A percentile compares a stretch with the other conserved stretches of the same genome.
Evolutionary conservation across 495 filamentous ascomycete species (phyloP).

Genomic region (Parathielavia hyrcaniae): DNA sequence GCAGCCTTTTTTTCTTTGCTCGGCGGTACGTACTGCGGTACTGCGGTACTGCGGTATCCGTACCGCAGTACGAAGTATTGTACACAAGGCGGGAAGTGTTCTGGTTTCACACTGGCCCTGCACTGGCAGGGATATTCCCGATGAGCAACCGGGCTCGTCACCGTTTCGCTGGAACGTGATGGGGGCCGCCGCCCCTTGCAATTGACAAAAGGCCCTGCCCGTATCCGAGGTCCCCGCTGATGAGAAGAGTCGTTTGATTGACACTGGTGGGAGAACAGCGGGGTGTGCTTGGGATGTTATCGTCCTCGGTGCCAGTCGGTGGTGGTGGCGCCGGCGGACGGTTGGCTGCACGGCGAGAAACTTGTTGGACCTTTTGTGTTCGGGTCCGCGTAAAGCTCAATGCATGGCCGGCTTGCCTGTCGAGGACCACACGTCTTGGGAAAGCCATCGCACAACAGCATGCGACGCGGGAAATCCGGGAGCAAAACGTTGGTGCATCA

Average conservation of each 20-base stretch:
- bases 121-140: slow-evolving; percentile 22
- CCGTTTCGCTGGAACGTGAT: slow-evolving; percentile 24
- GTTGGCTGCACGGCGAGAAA: slow-evolving; percentile 16
- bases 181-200: slow-evolving; percentile 12
- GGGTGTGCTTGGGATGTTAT: too few species aligned
- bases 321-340: too few species aligned
- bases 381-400: slow-evolving; percentile 11
- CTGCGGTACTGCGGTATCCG: too few species aligned
- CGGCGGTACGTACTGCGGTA: slow-evolving; percentile 11
- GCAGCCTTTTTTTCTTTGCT: not conserved
- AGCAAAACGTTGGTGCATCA: not conserved
- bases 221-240: not conserved
- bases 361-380: not conserved
- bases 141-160: slow-evolving; percentile 19
- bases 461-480: slow-evolving; percentile 11
- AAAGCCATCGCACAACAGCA: slow-evolving; percentile 22
- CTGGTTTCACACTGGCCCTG: slow-evolving; percentile 19
- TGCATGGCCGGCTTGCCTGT: slow-evolving; percentile 15
- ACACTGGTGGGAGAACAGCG: too few species aligned
- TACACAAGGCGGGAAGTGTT: slow-evolving; percentile 1
- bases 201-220: not conserved
- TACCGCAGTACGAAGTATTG: too few species aligned
- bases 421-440: slow-evolving; percentile 7
- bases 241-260: too few species aligned
- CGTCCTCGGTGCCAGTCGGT: not conserved